phyloP scores from a whole-genome alignment of 129 eudicot species.

The Heracleum sosnowskyi region DNA sequence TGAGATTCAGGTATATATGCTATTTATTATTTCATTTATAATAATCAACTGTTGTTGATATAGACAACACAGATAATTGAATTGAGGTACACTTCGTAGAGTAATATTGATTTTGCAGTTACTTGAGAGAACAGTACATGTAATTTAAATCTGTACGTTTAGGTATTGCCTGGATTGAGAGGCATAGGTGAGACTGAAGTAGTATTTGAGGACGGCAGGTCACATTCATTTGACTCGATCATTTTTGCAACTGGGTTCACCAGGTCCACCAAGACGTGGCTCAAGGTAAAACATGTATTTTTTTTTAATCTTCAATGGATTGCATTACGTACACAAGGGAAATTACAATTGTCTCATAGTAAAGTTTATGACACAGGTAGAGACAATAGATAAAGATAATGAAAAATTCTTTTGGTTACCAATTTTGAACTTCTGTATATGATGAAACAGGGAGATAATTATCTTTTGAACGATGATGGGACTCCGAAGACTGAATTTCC shows the following conservation, averaged over 20 bases:
- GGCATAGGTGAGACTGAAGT: constrained; percentile 34
- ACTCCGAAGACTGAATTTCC: constrained; percentile 50
- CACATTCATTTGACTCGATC: constrained; percentile 42
- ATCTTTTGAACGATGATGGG: constrained; percentile 60
- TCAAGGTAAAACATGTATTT: constrained; percentile 32
- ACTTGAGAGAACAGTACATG: neutral
- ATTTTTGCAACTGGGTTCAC: constrained; percentile 74
- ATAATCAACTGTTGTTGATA: neutral
- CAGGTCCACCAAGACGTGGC: constrained; percentile 61
- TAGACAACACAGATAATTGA: too few relatives aligned
- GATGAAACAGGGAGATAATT: constrained; percentile 44
- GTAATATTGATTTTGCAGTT: too few relatives aligned
- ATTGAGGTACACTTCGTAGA: too few relatives aligned
- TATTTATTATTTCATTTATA: neutral
- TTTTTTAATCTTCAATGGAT: too few relatives aligned
- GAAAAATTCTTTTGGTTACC: neutral
- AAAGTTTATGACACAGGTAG: neutral
- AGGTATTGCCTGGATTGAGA: constrained; percentile 60
- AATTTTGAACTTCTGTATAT: neutral
- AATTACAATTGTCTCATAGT: neutral
- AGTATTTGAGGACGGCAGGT: constrained; percentile 38
- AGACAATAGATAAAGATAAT: neutral
- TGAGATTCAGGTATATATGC: constrained; percentile 44
- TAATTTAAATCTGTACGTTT: neutral
- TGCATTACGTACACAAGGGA: too few relatives aligned